Percentiles rank a stretch among this genome's conserved stretches.
phyloP scores from a whole-genome alignment of 495 filamentous ascomycete genomes.

The Cryomyces minteri region DNA sequence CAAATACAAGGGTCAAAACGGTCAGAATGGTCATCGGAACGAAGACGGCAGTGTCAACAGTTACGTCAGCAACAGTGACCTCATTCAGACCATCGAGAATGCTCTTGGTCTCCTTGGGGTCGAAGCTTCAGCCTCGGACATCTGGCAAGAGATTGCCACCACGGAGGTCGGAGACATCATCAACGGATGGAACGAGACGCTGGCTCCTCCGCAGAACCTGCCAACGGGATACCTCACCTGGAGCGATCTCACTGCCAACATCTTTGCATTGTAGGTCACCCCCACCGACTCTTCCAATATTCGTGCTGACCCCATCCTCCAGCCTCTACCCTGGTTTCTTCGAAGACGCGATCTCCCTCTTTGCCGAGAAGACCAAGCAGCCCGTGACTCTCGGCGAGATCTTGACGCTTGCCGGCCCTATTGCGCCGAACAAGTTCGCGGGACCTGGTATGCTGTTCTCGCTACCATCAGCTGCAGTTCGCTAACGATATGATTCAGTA shows the following conservation, averaged over 20 bases:
- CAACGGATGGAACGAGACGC: constrained; percentile 4
- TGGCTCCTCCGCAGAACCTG: constrained; percentile 9
- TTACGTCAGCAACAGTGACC: not conserved
- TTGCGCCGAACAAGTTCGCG: constrained; percentile 5
- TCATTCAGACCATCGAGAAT: not conserved
- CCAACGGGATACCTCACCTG: constrained; percentile 29
- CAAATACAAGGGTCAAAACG: no score
- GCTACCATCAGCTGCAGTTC: no score
- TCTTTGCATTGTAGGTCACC: constrained; percentile 15
- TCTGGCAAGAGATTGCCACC: not conserved
- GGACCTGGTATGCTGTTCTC: constrained; percentile 11
- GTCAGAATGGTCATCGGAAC: no score
- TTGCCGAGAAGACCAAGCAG: constrained; percentile 24
- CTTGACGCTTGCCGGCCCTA: constrained; percentile 8
- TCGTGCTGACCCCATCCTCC: no score
- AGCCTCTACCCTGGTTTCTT: constrained; percentile 9
- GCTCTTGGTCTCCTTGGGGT: not conserved
- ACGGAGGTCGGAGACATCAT: constrained; percentile 13
- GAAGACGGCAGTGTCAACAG: no score
- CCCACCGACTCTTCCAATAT: no score
- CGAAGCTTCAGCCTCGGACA: not conserved
- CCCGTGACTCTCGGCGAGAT: constrained; percentile 15
- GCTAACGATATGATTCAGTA: constrained; percentile 4
- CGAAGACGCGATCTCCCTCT: constrained; percentile 24
- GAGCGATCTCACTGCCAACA: constrained; percentile 17